phyloP scores from a whole-genome alignment of 495 filamentous ascomycete genomes.

The Polyplosphaeria fusca region DNA sequence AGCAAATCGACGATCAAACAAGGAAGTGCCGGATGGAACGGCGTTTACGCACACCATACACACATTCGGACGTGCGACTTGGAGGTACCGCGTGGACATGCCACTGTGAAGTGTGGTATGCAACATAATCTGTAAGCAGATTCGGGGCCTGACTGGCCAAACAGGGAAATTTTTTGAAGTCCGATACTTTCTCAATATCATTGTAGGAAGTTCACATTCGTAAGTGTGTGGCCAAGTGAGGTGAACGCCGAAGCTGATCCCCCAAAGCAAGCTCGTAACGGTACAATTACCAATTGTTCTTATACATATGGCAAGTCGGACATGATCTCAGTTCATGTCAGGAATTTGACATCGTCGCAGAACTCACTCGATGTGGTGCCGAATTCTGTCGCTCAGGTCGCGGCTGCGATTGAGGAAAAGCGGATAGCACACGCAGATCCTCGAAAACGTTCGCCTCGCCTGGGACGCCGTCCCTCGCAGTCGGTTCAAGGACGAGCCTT shows the following conservation, averaged over 20 bases:
- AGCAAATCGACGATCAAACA: slow-evolving; percentile 43
- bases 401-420: slow-evolving; percentile 54
- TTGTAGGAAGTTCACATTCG: slow-evolving; percentile 46
- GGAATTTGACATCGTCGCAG: slow-evolving; percentile 33
- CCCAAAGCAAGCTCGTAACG: slow-evolving; percentile 45
- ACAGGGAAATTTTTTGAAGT: slow-evolving; percentile 52
- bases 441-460: slow-evolving; percentile 9
- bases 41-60: slow-evolving; percentile 45
- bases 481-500: slow-evolving; percentile 43
- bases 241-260: slow-evolving; percentile 2
- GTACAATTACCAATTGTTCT: slow-evolving; percentile 56
- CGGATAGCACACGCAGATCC: slow-evolving; percentile 29
- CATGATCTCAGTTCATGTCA: too few relatives aligned
- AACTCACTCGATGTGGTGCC: slow-evolving; percentile 61
- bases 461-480: slow-evolving; percentile 34
- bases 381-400: slow-evolving; percentile 56
- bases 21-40: slow-evolving; percentile 44
- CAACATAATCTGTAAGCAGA: too few relatives aligned
- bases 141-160: too few relatives aligned
- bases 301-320: slow-evolving; percentile 51
- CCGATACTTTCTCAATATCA: slow-evolving; percentile 52
- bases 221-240: slow-evolving; percentile 31
- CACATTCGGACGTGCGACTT: slow-evolving; percentile 54
- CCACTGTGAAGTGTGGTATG: slow-evolving; percentile 48
- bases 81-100: slow-evolving; percentile 50